phyloP scores from a whole-genome alignment of 108 stramenopile species.

The Parietichytrium sp. region DNA sequence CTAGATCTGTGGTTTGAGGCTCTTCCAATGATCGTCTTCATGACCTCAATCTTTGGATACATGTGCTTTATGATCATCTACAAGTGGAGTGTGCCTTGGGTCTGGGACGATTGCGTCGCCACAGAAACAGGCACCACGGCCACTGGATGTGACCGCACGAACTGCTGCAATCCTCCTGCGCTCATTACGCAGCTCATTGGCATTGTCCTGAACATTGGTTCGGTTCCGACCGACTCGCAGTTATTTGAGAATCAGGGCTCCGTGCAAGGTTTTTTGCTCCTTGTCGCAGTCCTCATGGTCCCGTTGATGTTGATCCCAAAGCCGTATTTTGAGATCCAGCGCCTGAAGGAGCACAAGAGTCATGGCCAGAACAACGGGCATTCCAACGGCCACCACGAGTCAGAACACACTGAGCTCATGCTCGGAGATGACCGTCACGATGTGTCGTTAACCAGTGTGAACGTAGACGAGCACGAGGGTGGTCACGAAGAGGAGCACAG shows the following conservation, averaged over 20 bases:
- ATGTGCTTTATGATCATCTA: constrained; percentile 93
- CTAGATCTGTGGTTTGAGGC: constrained; percentile 89
- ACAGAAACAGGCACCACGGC: neutral
- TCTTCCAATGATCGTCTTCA: constrained; percentile 93
- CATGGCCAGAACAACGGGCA: neutral
- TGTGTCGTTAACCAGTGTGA: constrained; percentile 45
- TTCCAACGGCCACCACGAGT: neutral
- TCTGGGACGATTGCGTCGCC: neutral
- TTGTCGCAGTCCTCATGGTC: constrained; percentile 80
- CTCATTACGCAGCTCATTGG: constrained; percentile 94
- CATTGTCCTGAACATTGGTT: constrained; percentile 90
- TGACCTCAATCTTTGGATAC: constrained; percentile 87
- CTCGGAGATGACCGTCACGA: constrained; percentile 61
- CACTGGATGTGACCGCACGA: neutral
- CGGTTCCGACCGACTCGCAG: constrained; percentile 76
- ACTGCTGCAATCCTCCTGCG: constrained; percentile 94
- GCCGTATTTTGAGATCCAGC: constrained; percentile 56
- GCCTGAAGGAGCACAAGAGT: neutral
- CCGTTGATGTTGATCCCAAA: constrained; percentile 89
- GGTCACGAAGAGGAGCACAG: constrained; percentile 75
- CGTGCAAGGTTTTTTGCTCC: constrained; percentile 81
- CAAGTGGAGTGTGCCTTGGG: constrained; percentile 97
- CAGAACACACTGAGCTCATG: constrained; percentile 57
- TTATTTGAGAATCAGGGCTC: constrained; percentile 83
- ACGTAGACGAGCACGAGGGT: neutral